phyloP scores from a whole-genome alignment of 441 rosid species.

The Cnidoscolus chayamansa region DNA sequence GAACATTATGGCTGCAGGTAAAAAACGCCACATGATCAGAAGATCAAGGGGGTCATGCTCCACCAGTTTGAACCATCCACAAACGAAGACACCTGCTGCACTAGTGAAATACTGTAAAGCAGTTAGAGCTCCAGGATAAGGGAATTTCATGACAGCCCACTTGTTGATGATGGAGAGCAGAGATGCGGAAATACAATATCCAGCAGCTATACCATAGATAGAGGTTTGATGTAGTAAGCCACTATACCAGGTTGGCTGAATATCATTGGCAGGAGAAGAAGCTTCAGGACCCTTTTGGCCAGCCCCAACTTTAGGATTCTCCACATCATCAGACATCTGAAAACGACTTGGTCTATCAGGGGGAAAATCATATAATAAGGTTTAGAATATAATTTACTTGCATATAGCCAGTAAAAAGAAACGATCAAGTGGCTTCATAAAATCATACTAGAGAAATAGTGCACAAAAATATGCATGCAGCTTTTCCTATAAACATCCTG shows the following conservation, averaged over 20 bases:
- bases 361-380: neutral
- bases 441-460: neutral
- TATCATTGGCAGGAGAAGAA: slow-evolving; percentile 20
- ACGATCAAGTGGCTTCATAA: neutral
- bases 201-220: slow-evolving; percentile 79
- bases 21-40: slow-evolving; percentile 84
- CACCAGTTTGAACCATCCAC: slow-evolving; percentile 36
- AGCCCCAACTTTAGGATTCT: slow-evolving; percentile 32
- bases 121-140: slow-evolving; percentile 92
- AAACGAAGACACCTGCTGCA: slow-evolving; percentile 43
- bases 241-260: slow-evolving; percentile 42
- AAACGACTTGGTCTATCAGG: neutral
- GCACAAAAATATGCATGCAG: no score
- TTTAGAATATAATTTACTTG: neutral
- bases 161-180: slow-evolving; percentile 92
- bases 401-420: neutral
- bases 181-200: slow-evolving; percentile 88
- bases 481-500: neutral
- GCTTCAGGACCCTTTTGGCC: slow-evolving; percentile 26
- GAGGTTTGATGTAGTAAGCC: slow-evolving; percentile 59
- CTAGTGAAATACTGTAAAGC: slow-evolving; percentile 62
- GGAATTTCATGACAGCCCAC: slow-evolving; percentile 96
- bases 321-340: slow-evolving; percentile 38
- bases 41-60: slow-evolving; percentile 58
- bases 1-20: slow-evolving; percentile 90